These are phyloP conservation scores for Tothia fuscella DNA, from an alignment of 2,329 filamentous ascomycete species.

Conservation along the genomic window DNA sequence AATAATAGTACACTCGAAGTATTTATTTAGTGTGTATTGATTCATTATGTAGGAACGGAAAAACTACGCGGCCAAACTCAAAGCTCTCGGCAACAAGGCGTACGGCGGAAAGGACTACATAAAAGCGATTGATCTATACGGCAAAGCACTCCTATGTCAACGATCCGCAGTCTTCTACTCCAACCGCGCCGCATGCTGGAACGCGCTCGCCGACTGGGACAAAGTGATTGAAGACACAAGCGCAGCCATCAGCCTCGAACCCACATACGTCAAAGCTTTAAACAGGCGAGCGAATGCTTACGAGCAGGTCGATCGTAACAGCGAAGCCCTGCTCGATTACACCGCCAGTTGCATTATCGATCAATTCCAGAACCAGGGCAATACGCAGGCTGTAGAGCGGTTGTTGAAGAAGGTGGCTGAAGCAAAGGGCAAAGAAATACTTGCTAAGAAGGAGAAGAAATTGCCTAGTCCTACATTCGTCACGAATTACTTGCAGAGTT, in stretches of 20 bases:
- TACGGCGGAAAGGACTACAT: slow-evolving; percentile 92
- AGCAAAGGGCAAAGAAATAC: slow-evolving; percentile 80
- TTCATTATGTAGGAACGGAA: slow-evolving; percentile 31
- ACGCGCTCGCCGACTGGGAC: slow-evolving; percentile 83
- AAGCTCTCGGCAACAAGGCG: slow-evolving; percentile 90
- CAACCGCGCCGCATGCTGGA: slow-evolving; percentile 95
- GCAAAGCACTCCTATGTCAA: slow-evolving; percentile 92
- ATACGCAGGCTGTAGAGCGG: slow-evolving; percentile 80
- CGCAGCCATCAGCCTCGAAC: slow-evolving; percentile 83
- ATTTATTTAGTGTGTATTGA: too few species aligned
- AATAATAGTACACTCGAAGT: background rate
- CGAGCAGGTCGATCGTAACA: slow-evolving; percentile 82
- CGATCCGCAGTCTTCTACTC: slow-evolving; percentile 97
- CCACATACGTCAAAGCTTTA: slow-evolving; percentile 92
- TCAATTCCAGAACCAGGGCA: slow-evolving; percentile 83
- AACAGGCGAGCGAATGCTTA: slow-evolving; percentile 96
- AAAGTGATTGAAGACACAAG: slow-evolving; percentile 96
- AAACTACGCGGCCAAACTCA: slow-evolving; percentile 80
- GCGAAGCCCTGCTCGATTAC: slow-evolving; percentile 91
- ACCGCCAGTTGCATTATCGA: slow-evolving; percentile 99
- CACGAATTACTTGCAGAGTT: slow-evolving; percentile 97
- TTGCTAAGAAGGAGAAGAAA: slow-evolving; percentile 68
- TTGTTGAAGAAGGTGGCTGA: slow-evolving; percentile 95
- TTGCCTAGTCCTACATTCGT: slow-evolving; percentile 94
- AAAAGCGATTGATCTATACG: slow-evolving; percentile 87